Conservation (phyloP, 345 rosid genomes). For the Salix viminalis region DNA sequence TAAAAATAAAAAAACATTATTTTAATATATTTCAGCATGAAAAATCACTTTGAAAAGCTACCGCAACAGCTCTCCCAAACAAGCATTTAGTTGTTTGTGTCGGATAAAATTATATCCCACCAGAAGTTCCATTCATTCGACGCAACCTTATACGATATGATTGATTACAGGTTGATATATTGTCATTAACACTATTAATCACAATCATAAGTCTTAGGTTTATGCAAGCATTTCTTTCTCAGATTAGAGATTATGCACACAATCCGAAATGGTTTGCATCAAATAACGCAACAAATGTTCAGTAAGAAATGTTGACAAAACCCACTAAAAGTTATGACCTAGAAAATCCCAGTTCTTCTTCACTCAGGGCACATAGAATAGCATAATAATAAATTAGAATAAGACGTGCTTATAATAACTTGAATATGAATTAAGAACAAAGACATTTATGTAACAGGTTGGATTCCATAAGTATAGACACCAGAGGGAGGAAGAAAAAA, state of each 20-base stretch:
- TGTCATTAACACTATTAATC: background rate
- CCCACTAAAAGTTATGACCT: background rate
- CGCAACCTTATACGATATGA: background rate
- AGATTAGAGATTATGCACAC: background rate
- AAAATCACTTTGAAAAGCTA: too few species aligned
- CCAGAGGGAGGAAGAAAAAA: background rate
- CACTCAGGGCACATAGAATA: background rate
- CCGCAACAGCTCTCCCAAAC: too few species aligned
- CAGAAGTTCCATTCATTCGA: background rate
- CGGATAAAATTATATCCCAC: background rate
- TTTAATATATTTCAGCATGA: too few species aligned
- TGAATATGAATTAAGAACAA: slow-evolving; percentile 13
- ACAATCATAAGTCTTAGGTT: background rate
- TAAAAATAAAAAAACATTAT: too few species aligned
- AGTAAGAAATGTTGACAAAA: background rate
- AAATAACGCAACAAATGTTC: background rate
- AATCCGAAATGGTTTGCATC: background rate
- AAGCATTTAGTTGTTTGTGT: too few species aligned
- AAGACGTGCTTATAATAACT: background rate
- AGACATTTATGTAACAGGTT: slow-evolving; percentile 4
- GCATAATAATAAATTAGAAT: background rate
- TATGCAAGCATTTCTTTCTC: background rate
- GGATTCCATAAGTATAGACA: slow-evolving; percentile 10
- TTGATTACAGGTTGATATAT: background rate
- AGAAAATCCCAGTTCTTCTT: background rate